Base-by-base conservation (phyloP, 2,329 filamentous ascomycete species). In the Cordyceps cicadae region DNA sequence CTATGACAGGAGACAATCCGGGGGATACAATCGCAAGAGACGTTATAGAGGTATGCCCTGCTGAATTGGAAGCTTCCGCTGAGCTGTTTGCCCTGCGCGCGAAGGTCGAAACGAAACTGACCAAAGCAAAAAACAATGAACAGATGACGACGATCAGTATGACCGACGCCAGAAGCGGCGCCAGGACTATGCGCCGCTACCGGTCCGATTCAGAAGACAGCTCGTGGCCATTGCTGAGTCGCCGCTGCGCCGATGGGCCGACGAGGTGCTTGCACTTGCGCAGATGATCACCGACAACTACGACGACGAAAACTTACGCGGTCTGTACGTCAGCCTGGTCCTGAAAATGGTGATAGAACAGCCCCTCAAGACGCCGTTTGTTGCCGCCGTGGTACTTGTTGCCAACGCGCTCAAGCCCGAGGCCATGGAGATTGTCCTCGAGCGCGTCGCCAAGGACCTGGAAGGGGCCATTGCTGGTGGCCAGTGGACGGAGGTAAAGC, bases 321-420 rank as follows among this genome's bases (percentile, higher is more conserved):
- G 80, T 37, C 85, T 81, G 55, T 95, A 96, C 72, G 79, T 89
- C 65, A 84, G 87, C 61, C 81, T 96, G 34, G 79, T 86, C 8
- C 76, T 92, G 62, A 89, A 93, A 74, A 80, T 97, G 65, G 81
- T 89, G 49, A 72, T 90, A 41, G 94, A 99, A 76, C 94, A 99
- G 76, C 94, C 94, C 1, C 87, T 99, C 74, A 97, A 97, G 79
- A 95, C 92, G n/a, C 93, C 94, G 0, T 97, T 97, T 71, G 82
- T 96, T 43, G 92, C 92, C 11, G 90, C 89, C 21, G 87, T 93
- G 15, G 82, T 95, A 49, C 81, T 96, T 62, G 83, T 91, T 61
- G 83, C 87, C 65, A 97, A 97, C 76, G 83, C 84, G 29, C 76
- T 89, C 67, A 91, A 90, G 70, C 80, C 88, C 5, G 89, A 94